Evolutionary conservation across 108 stramenopile species (phyloP), one percentile per base, ranked within the genome.

Genomic region (Fistulifera solaris): DNA sequence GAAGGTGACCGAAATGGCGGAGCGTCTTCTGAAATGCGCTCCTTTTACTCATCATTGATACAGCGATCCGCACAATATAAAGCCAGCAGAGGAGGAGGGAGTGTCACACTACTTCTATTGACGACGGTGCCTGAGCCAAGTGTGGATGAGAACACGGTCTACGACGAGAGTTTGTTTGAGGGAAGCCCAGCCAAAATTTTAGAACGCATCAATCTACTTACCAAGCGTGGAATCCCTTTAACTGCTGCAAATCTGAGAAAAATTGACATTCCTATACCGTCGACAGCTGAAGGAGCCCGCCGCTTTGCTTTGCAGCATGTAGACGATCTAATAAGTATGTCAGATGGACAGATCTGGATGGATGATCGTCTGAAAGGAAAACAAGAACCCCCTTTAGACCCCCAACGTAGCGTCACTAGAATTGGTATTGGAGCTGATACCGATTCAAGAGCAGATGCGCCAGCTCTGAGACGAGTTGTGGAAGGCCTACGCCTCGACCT

Each of bases 301-400:
- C 72, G 78, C n/a, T 48, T 89, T 10, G 83, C 67, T n/a, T 56
- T 87, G 17, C 85, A 89, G 54, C 87, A 89, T 54, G 72, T 87
- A 6, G 92, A 93, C 59, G 92, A 93, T 52, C 56, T 93, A 48
- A 93, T 93, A 38, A 85, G 83, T 46, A 93, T 93, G 92, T 83
- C 83, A 16, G 92, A 93, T 59, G 92, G 92, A 19, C 92, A 93
- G 61, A 71, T 86, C 2, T 91, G 84, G 82, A 55, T 90, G 11
- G 82, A 86, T 46, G 77, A 81, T 14, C 19, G 39, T 3, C 52
- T 83, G 54, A 49, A 61, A 40, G 56, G 62, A 17, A 25, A 23
- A 2, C 78, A 80, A 50, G 59, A 62, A 22, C 92, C 92, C 12
- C 67, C 87, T 23, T 59, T 93, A 59, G 87, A 93, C 56, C 81